Conservation (phyloP, 805 yeast genomes). For the Wickerhamomyces canadensis region DNA sequence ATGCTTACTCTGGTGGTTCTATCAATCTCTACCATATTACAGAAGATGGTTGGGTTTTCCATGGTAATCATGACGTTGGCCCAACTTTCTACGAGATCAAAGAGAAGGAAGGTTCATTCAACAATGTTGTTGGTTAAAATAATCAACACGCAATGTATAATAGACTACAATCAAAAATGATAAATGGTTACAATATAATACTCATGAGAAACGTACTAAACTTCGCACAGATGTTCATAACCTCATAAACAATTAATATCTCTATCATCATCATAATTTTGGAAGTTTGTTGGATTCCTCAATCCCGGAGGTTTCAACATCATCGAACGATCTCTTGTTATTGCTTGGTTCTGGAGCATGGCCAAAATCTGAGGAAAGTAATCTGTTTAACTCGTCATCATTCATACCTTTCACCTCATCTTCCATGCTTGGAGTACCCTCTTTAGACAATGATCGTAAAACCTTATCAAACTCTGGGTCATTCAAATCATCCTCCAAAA, state of each 20-base stretch:
- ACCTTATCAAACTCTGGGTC: constrained; percentile 25
- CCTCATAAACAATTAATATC: neutral
- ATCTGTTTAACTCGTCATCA: constrained; percentile 23
- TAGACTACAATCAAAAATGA: neutral
- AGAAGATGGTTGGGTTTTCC: constrained; percentile 91
- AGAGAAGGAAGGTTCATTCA: constrained; percentile 82
- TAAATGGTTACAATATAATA: too few relatives aligned
- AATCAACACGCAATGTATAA: constrained; percentile 47
- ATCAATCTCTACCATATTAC: constrained; percentile 89
- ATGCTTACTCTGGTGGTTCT: constrained; percentile 97
- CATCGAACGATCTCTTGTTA: constrained; percentile 7
- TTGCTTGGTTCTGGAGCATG: constrained; percentile 1
- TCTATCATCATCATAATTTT: neutral
- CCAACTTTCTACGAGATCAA: constrained; percentile 88
- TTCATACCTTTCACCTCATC: constrained; percentile 13
- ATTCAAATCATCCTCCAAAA: constrained; percentile 11
- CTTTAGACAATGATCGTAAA: constrained; percentile 22
- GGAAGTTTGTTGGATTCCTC: constrained; percentile 1
- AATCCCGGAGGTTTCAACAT: constrained; percentile 4
- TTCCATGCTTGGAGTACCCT: constrained; percentile 22
- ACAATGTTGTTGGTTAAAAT: constrained; percentile 59
- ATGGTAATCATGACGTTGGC: constrained; percentile 93
- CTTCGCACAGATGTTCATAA: too few relatives aligned
- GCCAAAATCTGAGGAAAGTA: constrained; percentile 17
- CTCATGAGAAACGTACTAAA: neutral